Evolutionary conservation across 2,329 filamentous ascomycete species (phyloP).

Genomic region (Calonectria montana): DNA sequence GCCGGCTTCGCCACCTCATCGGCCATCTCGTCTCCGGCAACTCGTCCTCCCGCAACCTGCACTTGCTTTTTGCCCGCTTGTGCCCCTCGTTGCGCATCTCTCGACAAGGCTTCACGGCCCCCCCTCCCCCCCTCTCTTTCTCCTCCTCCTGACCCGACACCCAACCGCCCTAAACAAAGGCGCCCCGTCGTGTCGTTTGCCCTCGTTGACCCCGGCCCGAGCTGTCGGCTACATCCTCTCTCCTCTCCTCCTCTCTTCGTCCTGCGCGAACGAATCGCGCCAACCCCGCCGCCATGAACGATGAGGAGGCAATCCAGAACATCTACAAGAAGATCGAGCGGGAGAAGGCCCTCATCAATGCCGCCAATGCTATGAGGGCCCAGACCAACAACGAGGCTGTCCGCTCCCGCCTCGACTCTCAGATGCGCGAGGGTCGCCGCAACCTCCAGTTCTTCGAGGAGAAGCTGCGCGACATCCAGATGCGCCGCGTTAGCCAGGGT

Average conservation of each 20-base stretch:
- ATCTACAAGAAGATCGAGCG: conserved; percentile 98
- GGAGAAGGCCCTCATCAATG: conserved; percentile 94
- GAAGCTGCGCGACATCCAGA: conserved; percentile 86
- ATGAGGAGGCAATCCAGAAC: conserved; percentile 76
- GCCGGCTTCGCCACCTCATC: conserved; percentile 16
- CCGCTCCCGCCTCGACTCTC: conserved; percentile 88
- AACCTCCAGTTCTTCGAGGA: conserved; percentile 98
- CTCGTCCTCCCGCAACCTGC: conserved; percentile 15
- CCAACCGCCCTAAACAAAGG: conserved; percentile 27
- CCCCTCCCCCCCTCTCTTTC: conserved; percentile 20
- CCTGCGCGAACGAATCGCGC: conserved; percentile 54
- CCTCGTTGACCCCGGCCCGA: conserved; percentile 27
- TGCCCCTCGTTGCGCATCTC: conserved; percentile 22
- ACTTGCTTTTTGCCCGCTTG: conserved; percentile 13
- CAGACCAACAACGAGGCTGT: conserved; percentile 95
- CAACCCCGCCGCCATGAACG: conserved; percentile 66
- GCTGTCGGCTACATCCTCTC: conserved; percentile 27
- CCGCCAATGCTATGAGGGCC: conserved; percentile 93
- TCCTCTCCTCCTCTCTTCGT: conserved; percentile 38
- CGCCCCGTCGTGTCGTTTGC: conserved; percentile 19
- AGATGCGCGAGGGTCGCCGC: conserved; percentile 91
- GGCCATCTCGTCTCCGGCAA: conserved; percentile 11
- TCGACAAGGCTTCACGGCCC: conserved; percentile 12
- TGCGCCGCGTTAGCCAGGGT: conserved; percentile 78
- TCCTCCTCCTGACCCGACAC: conserved; percentile 22